Evolutionary conservation across 2,329 filamentous ascomycete genomes (phyloP), one percentile per base, ranked within the genome.

Genomic region (Tympanopsis confertula): DNA sequence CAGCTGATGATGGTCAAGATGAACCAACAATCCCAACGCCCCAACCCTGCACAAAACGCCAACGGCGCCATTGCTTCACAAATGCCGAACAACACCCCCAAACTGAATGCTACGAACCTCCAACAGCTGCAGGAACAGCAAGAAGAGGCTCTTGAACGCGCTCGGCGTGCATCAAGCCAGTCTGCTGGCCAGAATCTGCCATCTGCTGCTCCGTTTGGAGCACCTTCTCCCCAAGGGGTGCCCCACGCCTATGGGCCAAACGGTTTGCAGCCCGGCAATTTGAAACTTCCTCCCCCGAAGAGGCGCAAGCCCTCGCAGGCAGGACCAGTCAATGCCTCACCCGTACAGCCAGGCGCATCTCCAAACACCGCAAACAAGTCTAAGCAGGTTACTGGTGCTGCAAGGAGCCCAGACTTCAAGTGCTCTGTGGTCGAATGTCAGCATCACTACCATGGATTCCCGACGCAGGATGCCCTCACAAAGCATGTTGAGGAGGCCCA

Each of bases 271-370:
- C 63, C 66, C 10, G 68, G 72, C 37, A 70, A 75, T 44, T 61
- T 80, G 35, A 69, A 73, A 35, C 54, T 78, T 18, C 74, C 74
- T 14, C 62, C 67, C 2, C 60, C 62, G 39, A 79, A 78, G 59
- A 71, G 65, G 47, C 62, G 65, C 38, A 75, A 72, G 58, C 61
- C 70, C 43, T 66, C 65, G 38, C 62, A 68, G 38, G 51, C 59
- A 42, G 43, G 45, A 13, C 51, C 48, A 37, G 38, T 50, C 12
- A 38, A 43, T 13, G 20, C 44, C 7, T 48, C 49, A 15, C 39
- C 44, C 19, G 41, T 40, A 36, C 47, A 47, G n/a, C 39, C 40
- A n/a, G 30, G 7, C 17, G 10, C 12, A 33, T 7, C 30, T 33
- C 30, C 30, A 7, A 15, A 15, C 7, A 18, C 30, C 12, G 12